phyloP scores from a whole-genome alignment of 2,329 filamentous ascomycete genomes.

The Chaetomium sp. region DNA sequence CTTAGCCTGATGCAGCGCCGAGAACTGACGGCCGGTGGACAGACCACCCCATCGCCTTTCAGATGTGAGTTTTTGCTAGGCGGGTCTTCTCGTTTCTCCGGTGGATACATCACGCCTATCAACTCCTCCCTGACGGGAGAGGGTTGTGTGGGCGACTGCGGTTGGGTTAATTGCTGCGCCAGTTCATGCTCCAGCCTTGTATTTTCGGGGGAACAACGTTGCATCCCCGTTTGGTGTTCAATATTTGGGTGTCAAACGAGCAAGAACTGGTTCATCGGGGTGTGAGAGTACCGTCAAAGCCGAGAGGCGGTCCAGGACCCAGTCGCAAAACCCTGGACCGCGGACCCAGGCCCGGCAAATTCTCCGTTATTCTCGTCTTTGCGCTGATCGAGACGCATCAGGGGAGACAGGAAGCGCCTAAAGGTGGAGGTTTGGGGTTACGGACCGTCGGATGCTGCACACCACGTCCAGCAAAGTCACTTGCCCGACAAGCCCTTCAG shows the following conservation, averaged over 20 bases:
- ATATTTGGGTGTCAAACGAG: slow-evolving; percentile 8
- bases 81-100: slow-evolving; percentile 7
- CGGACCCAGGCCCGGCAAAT: too few relatives aligned
- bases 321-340: too few relatives aligned
- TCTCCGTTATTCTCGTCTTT: too few relatives aligned
- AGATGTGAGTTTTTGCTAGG: not conserved
- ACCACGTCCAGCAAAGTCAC: slow-evolving; percentile 7
- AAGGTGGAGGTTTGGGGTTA: slow-evolving; percentile 2
- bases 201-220: not conserved
- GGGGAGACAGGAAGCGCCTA: too few relatives aligned
- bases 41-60: slow-evolving; percentile 7
- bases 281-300: too few relatives aligned
- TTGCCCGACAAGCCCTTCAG: slow-evolving; percentile 3
- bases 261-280: not conserved
- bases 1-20: slow-evolving; percentile 20
- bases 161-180: slow-evolving; percentile 13
- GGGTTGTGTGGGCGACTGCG: slow-evolving; percentile 7
- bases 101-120: slow-evolving; percentile 8
- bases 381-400: too few relatives aligned
- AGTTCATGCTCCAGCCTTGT: too few relatives aligned
- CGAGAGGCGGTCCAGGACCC: too few relatives aligned
- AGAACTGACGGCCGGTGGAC: slow-evolving; percentile 7
- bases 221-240: slow-evolving; percentile 11
- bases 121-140: slow-evolving; percentile 9
- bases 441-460: slow-evolving; percentile 12